Conservation (phyloP, 768 basidiomycete species). For the Suillus subluteus region DNA sequence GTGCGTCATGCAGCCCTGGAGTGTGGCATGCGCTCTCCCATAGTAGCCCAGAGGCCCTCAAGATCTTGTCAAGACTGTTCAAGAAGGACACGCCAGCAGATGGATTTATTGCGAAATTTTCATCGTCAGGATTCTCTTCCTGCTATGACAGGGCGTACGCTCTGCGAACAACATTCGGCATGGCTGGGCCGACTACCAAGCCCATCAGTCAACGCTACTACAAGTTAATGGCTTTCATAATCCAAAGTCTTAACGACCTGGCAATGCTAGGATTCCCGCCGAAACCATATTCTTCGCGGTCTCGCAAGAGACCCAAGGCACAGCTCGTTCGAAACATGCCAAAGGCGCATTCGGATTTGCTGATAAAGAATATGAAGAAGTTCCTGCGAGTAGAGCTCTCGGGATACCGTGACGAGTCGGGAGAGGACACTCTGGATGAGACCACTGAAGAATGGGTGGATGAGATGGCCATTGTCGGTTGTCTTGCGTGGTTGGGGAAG, state of each 20-base stretch:
- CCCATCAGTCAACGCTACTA: not conserved
- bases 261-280: slow-evolving; percentile 6
- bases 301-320: too few relatives aligned
- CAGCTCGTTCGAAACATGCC: too few relatives aligned
- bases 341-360: too few relatives aligned
- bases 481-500: too few relatives aligned
- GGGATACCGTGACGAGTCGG: too few relatives aligned
- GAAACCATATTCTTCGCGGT: too few relatives aligned
- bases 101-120: not conserved
- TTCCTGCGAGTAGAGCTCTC: too few relatives aligned
- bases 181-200: not conserved
- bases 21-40: not conserved
- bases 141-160: not conserved
- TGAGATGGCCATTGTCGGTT: too few relatives aligned
- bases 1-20: not conserved
- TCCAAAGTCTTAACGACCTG: not conserved
- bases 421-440: too few relatives aligned
- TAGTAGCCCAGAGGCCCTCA: not conserved
- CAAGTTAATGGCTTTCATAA: not conserved
- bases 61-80: not conserved
- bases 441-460: too few relatives aligned
- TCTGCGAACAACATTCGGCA: not conserved
- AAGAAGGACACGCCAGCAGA: not conserved
- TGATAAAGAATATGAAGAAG: too few relatives aligned
- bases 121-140: not conserved